Base-by-base conservation (phyloP, 495 filamentous ascomycete genomes). In the Penicillium diatomitis region DNA sequence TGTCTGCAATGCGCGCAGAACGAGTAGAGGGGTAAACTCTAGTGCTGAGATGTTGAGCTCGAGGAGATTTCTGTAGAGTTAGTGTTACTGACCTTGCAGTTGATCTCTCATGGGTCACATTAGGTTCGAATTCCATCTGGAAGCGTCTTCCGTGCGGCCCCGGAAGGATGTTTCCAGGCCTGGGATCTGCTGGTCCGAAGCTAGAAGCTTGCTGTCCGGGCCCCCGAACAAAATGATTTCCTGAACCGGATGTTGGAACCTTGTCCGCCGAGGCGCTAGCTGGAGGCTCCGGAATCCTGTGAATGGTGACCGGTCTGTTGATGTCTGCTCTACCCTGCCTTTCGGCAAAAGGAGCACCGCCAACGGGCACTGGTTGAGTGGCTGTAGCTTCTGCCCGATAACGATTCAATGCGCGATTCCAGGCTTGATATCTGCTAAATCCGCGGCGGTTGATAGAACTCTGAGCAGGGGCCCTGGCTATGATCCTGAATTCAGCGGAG, bases 341-440 rank as follows among this genome's bases (percentile, higher is more conserved):
- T 38, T 56, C 55, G 38, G 52, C 27, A 2, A 49, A 41, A 6
- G 32, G 35, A n/a, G 9, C 40, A 41, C 46, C 41, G 29, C 44
- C 37, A 27, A 50, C 11, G 4, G 44, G 52, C 6, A 38, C 36
- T 29, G 54, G 55, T 31, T 51, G 44, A 42, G 57, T 46, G 6
- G 34, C 51, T 33, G 54, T 62, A 32, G 55, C 54, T 32, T 56
- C 49, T 27, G 64, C 63, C 37, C 67, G 64, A 49, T 71, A 72
- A 37, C 65, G 60, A 50, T 65, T 63, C 40, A 71, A 55, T 8
- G 71, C 71, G 41, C 68, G 68, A 41, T 72, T 69, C 71, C 71
- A 74, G 43, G 70, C 71, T 56, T 73, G 63, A 46, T 74, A 74
- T 53, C 71, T 64, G 56, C 63, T 72, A 42, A 74, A 74, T n/a